phyloP scores from a whole-genome alignment of 2,329 filamentous ascomycete species.

The Pseudocercospora cruenta region DNA sequence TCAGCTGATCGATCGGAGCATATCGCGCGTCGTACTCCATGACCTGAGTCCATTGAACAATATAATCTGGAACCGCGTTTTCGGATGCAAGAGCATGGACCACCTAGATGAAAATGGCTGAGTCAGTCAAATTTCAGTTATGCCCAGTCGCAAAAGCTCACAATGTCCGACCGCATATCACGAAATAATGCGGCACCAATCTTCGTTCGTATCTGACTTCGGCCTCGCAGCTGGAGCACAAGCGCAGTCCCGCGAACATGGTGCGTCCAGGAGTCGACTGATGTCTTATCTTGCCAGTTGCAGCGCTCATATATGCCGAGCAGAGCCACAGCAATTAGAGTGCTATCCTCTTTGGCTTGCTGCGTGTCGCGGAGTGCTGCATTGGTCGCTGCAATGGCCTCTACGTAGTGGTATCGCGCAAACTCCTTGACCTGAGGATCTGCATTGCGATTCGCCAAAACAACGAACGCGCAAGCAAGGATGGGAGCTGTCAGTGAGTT shows the following conservation, averaged over 20 bases:
- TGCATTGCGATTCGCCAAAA: slow-evolving; percentile 15
- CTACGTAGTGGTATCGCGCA: slow-evolving; percentile 23
- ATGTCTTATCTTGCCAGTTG: slow-evolving; percentile 16
- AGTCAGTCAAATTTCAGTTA: background rate
- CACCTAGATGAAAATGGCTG: slow-evolving; percentile 8
- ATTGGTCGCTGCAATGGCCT: slow-evolving; percentile 24
- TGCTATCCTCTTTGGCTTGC: slow-evolving; percentile 23
- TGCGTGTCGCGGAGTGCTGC: slow-evolving; percentile 17
- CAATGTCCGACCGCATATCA: slow-evolving; percentile 22
- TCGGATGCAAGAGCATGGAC: slow-evolving; percentile 17
- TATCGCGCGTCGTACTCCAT: slow-evolving; percentile 19
- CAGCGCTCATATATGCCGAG: slow-evolving; percentile 24
- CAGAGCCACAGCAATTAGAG: slow-evolving; percentile 21
- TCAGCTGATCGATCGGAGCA: slow-evolving; percentile 18
- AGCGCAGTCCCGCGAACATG: slow-evolving; percentile 20
- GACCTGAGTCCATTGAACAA: slow-evolving; percentile 22
- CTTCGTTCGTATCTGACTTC: slow-evolving; percentile 16
- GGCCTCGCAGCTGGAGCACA: slow-evolving; percentile 22
- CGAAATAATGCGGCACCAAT: slow-evolving; percentile 20
- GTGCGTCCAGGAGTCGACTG: slow-evolving; percentile 19
- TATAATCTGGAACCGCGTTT: slow-evolving; percentile 17
- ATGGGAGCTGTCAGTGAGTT: slow-evolving; percentile 22
- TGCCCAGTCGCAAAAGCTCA: slow-evolving; percentile 5
- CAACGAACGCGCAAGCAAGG: slow-evolving; percentile 23
- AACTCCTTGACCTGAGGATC: slow-evolving; percentile 6